phyloP scores from a whole-genome alignment of 129 eudicot genomes.

The Saposhnikovia divaricata region DNA sequence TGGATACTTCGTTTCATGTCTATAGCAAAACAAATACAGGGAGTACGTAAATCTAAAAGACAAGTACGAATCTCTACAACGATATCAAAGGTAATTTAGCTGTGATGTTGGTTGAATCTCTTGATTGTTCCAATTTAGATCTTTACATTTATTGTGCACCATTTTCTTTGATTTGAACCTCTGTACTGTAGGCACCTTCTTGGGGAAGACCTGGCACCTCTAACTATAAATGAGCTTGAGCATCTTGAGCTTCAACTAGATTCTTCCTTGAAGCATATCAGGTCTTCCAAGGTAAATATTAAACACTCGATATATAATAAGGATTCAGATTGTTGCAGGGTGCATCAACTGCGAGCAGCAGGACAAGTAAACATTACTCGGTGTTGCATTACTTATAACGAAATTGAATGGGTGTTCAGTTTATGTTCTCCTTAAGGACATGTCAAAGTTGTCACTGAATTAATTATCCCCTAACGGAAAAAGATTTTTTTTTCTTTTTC shows the following conservation, averaged over 20 bases:
- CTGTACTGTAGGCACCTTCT: slow-evolving; percentile 59
- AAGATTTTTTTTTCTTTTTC: no score
- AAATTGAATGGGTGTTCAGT: neutral
- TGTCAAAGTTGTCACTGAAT: neutral
- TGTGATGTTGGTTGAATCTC: neutral
- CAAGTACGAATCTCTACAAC: slow-evolving; percentile 65
- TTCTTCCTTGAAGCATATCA: slow-evolving; percentile 69
- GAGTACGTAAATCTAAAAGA: slow-evolving; percentile 72
- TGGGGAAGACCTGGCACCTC: slow-evolving; percentile 78
- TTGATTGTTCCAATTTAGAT: neutral
- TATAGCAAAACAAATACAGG: slow-evolving; percentile 71
- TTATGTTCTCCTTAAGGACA: neutral
- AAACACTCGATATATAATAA: neutral
- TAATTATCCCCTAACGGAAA: neutral
- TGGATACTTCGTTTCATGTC: neutral
- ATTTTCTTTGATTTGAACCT: neutral
- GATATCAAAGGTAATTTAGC: slow-evolving; percentile 2
- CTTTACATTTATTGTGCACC: neutral
- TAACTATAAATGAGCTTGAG: slow-evolving; percentile 80
- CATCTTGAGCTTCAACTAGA: slow-evolving; percentile 90
- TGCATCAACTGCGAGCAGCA: neutral
- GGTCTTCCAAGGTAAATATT: slow-evolving; percentile 63
- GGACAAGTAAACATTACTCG: neutral
- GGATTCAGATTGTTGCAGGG: neutral
- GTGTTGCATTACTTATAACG: neutral